Evolutionary conservation across 2,329 filamentous ascomycete genomes (phyloP), one percentile per base, ranked within the genome.

Genomic region (Arthrobotrys sphaeroides): DNA sequence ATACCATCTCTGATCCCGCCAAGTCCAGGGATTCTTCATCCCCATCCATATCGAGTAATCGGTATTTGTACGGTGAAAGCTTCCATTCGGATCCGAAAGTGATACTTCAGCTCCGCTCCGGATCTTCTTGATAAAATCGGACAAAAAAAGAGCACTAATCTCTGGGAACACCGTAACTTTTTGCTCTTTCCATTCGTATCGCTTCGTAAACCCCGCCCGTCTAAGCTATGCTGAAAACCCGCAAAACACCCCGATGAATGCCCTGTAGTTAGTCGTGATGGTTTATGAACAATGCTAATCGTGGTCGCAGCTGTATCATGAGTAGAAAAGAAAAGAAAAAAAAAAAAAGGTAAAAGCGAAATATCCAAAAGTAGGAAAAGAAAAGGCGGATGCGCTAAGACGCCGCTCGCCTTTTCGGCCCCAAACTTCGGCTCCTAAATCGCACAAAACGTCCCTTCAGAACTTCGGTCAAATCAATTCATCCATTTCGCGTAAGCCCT

Each of bases 401-500:
- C 20, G 47, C 47, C 24, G 24, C 6, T 28, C 13, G 47, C 24
- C 3, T 33, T 13, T 43, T 43, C 33, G 55, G 18, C 36, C 33
- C 55, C 16, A 36, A 18, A 51, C 28, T 40, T 61, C 61, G 61
- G 45, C 20, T 18, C 61, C 18, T 18, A 40, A 31, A 53, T 33
- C 47, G 26, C n/a, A 4, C n/a, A 40, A 5, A n/a, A n/a, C n/a
- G 18, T 20, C 38, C 20, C 5, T 6, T 1, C 20, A 22, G 22
- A 43, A 12, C 3, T 6, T 45, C 49, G 49, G 33, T 26, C 36
- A 28, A 26, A 55, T 75, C 62, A 75, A 26, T 65, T 55, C 72
- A 75, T 75, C 72, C 72, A 75, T 16, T 75, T 47, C 13, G 72
- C 72, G 45, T 75, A 75, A 5, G 72, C 72, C 72, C 72, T 75